These are phyloP conservation scores for Globisporangium barbulae DNA, from an alignment of 352 stramenopile species.

Conservation along the genomic window DNA sequence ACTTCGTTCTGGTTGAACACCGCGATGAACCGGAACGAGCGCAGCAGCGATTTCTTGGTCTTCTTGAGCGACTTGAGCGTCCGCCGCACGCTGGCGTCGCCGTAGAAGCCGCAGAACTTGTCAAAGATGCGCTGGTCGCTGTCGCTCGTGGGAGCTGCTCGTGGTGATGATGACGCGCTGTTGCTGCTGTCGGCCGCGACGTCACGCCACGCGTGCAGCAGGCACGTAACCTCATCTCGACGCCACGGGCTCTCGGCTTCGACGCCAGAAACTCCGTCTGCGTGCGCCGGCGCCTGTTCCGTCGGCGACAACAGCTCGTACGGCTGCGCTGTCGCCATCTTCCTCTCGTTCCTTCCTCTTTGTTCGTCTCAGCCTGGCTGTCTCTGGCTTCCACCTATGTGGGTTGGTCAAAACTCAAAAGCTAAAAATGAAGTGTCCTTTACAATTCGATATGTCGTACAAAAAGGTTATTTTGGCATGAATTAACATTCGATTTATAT, in stretches of 20 bases:
- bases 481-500: background rate
- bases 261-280: background rate
- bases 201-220: constrained; percentile 8
- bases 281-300: background rate
- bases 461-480: background rate
- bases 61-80: constrained; percentile 15
- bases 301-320: background rate
- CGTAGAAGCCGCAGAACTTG: constrained; percentile 9
- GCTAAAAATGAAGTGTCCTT: background rate
- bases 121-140: constrained; percentile 10
- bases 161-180: background rate
- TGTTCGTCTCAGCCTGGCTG: background rate
- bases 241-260: constrained; percentile 10
- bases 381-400: background rate
- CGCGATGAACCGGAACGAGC: constrained; percentile 16
- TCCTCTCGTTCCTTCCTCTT: background rate
- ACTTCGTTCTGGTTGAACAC: constrained; percentile 18
- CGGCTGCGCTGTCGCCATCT: background rate
- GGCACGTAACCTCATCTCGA: constrained; percentile 1
- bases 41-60: constrained; percentile 16
- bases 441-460: background rate
- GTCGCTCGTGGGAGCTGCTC: background rate
- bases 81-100: background rate
- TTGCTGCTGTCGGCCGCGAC: constrained; percentile 2
- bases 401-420: no score